Evolutionary conservation across 202 grass and related monocot genomes (phyloP), one percentile per base, ranked within the genome.

Genomic region (Setaria viridis): DNA sequence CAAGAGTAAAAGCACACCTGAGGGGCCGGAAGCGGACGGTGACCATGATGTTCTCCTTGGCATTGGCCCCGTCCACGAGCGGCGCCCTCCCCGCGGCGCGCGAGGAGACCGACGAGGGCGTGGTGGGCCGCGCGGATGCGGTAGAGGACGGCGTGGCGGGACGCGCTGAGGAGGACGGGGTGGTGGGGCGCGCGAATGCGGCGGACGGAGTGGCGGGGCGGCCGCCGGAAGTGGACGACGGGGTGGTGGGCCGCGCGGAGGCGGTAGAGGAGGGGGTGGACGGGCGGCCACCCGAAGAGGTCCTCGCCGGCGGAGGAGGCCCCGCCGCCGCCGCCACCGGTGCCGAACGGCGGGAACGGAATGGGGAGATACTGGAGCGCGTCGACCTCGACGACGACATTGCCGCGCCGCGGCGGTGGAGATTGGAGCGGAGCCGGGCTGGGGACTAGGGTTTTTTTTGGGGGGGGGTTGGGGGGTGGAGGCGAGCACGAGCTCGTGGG

Each of bases 1-100:
- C 41, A 75, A 17, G 74, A 70, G 19, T 45, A 33, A 79, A 75
- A 21, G 33, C 62, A 47, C 81, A 98, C 95, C 89, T 98, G 49
- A 98, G 93, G 62, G 95, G 95, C 67, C 95, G 93, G 86, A 98
- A 98, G 85, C 95, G 93, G 68, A 98, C 95, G 45, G 95, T 98
- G 65, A 98, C 95, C 87, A 92, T 93, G 83, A 98, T 91, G 70
- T 93, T 98, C 93, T 98, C 95, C 89, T 95, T 98, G 62, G 95
- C 91, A 87, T 90, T 93, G 77, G 89, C 86, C n/a, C 89, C 70
- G 75, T 98, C 93, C 54, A 79, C 74, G 35, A 88, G 76, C 21
- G 93, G 90, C 42, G 84, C 65, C 86, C 91, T 94, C 82, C 78
- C 84, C 39, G 78, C n/a, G 2, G 85, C 80, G 37, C 89, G 87